Percentiles rank a stretch among this genome's conserved stretches.
phyloP scores from a whole-genome alignment of 345 rosid genomes.

The Noccaea bulbosa region DNA sequence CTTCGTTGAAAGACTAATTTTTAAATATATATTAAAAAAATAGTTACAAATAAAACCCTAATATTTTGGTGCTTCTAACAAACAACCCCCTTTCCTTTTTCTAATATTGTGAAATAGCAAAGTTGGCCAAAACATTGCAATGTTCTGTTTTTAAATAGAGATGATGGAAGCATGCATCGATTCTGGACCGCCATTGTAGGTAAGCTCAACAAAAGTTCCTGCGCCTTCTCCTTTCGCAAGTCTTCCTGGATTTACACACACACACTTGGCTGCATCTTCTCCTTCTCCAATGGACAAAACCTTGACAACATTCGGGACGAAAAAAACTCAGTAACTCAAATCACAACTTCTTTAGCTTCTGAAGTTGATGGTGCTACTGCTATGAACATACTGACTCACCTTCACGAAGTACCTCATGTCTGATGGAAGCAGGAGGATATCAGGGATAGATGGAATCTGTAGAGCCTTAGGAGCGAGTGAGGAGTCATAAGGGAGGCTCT shows the following conservation, averaged over 20 bases:
- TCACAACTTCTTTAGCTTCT: slow-evolving; percentile 17
- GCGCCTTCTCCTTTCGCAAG: slow-evolving; percentile 85
- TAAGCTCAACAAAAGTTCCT: slow-evolving; percentile 82
- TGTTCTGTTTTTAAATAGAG: slow-evolving; percentile 51
- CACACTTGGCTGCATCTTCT: slow-evolving; percentile 63
- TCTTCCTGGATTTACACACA: slow-evolving; percentile 90
- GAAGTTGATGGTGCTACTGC: neutral
- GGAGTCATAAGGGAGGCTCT: slow-evolving; percentile 75
- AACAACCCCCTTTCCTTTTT: no score
- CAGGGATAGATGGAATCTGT: slow-evolving; percentile 58
- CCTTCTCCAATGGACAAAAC: slow-evolving; percentile 61
- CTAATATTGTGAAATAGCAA: no score
- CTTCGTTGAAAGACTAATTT: no score
- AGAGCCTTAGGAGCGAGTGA: slow-evolving; percentile 76
- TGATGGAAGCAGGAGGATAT: slow-evolving; percentile 80
- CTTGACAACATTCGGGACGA: slow-evolving; percentile 43
- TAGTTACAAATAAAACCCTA: no score
- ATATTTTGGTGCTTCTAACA: no score
- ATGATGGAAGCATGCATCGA: slow-evolving; percentile 66
- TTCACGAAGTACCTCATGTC: slow-evolving; percentile 82
- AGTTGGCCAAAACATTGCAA: neutral
- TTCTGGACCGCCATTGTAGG: slow-evolving; percentile 61
- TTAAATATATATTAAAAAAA: no score
- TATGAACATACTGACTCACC: slow-evolving; percentile 46
- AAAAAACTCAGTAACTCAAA: slow-evolving; percentile 8